phyloP scores from a whole-genome alignment of 345 rosid species.

The Leavenworthia alabamica region DNA sequence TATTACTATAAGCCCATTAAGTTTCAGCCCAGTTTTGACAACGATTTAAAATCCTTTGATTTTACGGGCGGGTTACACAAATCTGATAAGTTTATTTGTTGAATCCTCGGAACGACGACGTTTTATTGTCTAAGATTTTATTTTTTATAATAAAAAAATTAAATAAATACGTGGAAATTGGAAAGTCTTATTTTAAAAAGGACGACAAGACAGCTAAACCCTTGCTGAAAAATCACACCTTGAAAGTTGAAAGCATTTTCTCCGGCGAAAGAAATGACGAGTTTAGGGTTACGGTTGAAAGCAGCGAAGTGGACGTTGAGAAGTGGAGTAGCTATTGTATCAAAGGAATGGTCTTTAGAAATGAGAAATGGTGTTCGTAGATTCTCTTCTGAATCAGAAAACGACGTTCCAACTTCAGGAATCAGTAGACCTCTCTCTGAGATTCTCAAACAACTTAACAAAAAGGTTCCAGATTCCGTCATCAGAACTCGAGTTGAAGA shows the following conservation, averaged over 20 bases:
- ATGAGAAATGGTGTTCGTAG: constrained; percentile 9
- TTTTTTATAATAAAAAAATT: not conserved
- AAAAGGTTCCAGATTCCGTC: constrained; percentile 65
- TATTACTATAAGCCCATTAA: too few relatives aligned
- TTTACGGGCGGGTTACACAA: too few relatives aligned
- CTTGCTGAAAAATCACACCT: not conserved
- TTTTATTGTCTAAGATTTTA: not conserved
- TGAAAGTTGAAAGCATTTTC: not conserved
- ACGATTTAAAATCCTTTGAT: too few relatives aligned
- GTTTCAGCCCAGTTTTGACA: too few relatives aligned
- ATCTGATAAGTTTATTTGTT: too few relatives aligned
- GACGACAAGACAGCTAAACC: not conserved
- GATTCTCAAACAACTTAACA: constrained; percentile 71
- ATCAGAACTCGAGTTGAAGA: constrained; percentile 49
- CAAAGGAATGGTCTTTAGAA: constrained; percentile 2
- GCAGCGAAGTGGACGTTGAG: constrained; percentile 14
- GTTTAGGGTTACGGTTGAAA: constrained; percentile 17
- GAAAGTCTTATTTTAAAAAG: not conserved
- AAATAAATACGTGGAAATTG: not conserved
- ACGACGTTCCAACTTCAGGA: constrained; percentile 52
- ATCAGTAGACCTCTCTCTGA: constrained; percentile 61
- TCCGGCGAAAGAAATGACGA: constrained; percentile 26
- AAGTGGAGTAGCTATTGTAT: constrained; percentile 4
- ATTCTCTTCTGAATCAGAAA: constrained; percentile 26
- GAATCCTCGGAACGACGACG: not conserved